Base-by-base conservation (phyloP, 2,329 filamentous ascomycete species). In the Sclerotinia nivalis region DNA sequence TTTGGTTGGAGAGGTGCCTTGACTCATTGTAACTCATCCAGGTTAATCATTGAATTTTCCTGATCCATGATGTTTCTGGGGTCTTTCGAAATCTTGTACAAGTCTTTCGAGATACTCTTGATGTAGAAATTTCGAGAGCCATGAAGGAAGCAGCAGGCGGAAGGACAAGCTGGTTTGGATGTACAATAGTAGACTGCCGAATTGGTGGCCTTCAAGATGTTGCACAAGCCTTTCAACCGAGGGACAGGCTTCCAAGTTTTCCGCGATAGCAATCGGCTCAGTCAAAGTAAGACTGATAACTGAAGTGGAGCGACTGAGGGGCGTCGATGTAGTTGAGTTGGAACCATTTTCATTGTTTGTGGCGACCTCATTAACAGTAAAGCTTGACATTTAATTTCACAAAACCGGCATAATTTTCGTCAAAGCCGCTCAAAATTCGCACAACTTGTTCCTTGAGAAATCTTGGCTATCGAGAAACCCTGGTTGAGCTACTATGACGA, bases 21-120 rank as follows among this genome's bases (percentile, higher is more conserved):
- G 13, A 65, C 54, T 67, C 4, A 58, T 55, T 76, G 75, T 59
- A 77, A 62, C 62, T 76, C 75, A 56, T 77, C 75, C 37, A 72
- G 71, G 34, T 75, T 74, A 72, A 75, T 73, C 43, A 70, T 67
- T 47, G 62, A 72, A 47, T 71, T 59, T 45, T 69, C 64, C 1
- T 43, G 52, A 47, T 56, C 61, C n/a, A 70, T 25, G 67, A 55
- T 64, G 22, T 70, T 62, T 71, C 45, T 28, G 22, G 4, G 12
- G 47, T 20, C 47, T 1, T 31, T 31, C 31, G 31, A 31, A 31
- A 31, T 31, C 31, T 31, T 31, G 31, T 4, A 31, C 31, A 31
- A 31, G 31, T 31, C 31, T 31, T 31, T 31, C 31, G 4, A 31
- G 31, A 4, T 31, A 31, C 31, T 31, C 31, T 31, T 31, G 31